These are phyloP conservation scores for Amaranthus cruentus DNA, from an alignment of 148 eudicot species.

Conservation along the genomic window DNA sequence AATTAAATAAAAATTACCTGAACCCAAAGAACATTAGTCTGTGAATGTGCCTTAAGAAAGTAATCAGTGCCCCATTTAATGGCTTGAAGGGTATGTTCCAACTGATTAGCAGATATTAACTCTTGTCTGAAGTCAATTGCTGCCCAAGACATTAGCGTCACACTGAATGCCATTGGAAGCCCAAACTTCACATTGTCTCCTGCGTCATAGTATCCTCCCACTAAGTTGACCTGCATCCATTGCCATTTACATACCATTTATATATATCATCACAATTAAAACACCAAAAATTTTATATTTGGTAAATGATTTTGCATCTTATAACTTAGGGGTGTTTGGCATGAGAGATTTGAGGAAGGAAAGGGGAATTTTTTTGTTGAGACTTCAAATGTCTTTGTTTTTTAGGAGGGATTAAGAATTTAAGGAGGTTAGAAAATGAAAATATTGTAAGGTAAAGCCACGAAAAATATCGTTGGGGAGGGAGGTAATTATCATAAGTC, in stretches of 20 bases:
- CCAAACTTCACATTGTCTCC: slow-evolving; percentile 94
- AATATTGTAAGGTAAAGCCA: too few relatives aligned
- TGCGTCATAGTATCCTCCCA: slow-evolving; percentile 93
- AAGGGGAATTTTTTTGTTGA: too few relatives aligned
- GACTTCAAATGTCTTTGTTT: too few relatives aligned
- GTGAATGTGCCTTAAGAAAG: slow-evolving; percentile 73
- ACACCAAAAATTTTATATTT: too few relatives aligned
- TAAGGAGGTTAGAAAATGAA: too few relatives aligned
- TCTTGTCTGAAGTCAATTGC: slow-evolving; percentile 48
- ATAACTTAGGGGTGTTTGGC: too few relatives aligned
- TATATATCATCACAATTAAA: not conserved
- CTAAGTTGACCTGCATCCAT: slow-evolving; percentile 64
- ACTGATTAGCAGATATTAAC: slow-evolving; percentile 40
- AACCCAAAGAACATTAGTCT: slow-evolving; percentile 66
- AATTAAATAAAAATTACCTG: slow-evolving; percentile 36
- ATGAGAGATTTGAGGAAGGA: too few relatives aligned
- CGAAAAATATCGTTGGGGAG: too few relatives aligned
- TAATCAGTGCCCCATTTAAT: slow-evolving; percentile 92
- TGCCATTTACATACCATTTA: not conserved
- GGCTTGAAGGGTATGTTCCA: slow-evolving; percentile 60
- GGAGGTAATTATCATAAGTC: too few relatives aligned
- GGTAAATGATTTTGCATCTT: too few relatives aligned
- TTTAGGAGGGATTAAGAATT: too few relatives aligned
- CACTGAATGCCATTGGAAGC: slow-evolving; percentile 84
- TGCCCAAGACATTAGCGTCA: slow-evolving; percentile 76